Base-by-base conservation (phyloP, 2,329 filamentous ascomycete genomes). In the Colletotrichum lupini region DNA sequence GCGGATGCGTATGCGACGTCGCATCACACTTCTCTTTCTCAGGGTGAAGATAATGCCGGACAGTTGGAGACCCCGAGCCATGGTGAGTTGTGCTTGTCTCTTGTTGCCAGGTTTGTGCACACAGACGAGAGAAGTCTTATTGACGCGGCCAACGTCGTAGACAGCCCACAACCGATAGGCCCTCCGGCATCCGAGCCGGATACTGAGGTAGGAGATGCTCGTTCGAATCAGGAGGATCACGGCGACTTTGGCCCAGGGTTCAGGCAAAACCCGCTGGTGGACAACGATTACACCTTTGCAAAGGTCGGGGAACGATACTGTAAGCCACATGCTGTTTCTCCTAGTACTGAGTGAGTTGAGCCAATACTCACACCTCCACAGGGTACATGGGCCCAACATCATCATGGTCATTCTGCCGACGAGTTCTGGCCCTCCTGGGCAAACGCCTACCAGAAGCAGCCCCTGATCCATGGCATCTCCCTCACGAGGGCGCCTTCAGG, bases 361-460 rank as follows among this genome's bases (percentile, higher is more conserved):
- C 16, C 19, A 49, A n/a, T 12, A 30, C 26, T 28, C n/a, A 28
- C 1, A n/a, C 7, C 12, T 49, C 19, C 8, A 2, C 30, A 81
- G 80, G 80, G 80, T 81, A 81, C 66, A 81, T 81, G 78, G 81
- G 80, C 1, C 80, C 81, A 2, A 80, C 80, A 1, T 82, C 80
- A 3, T 81, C 80, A 26, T 82, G 81, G 81, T 81, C 81, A 4
- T 82, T 82, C 58, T 81, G 80, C 61, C 79, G 80, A 28, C 77
- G 81, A 4, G 81, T 82, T 2, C 67, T 82, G 8, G 77, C 77
- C 24, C 72, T 82, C 0, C 78, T 82, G 35, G 80, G 81, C 4
- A 77, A 80, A 62, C 77, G 77, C 49, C 76, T 81, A 5, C 79
- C 80, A 1, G 80, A 81, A n/a, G 77, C 79, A 1, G 79, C 78